A percentile compares a stretch with the other conserved stretches of the same genome.
These are phyloP conservation scores for Helminthosporium solani DNA, from an alignment of 2,329 filamentous ascomycete genomes.

Conservation along the genomic window DNA sequence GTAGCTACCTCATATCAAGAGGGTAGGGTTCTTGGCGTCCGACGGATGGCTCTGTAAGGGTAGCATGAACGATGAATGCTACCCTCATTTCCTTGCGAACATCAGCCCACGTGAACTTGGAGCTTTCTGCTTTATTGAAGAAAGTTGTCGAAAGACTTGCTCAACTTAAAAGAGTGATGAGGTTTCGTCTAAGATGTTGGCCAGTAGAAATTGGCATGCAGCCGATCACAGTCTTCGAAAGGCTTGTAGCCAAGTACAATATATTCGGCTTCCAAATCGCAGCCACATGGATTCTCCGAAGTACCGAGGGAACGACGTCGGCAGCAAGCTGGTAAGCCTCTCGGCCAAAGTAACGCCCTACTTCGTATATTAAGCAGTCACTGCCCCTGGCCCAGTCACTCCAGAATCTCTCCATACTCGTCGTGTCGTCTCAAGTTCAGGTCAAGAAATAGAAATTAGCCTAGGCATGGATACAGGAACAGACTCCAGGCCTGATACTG, in stretches of 20 bases:
- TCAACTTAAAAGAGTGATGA: conserved; percentile 29
- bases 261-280: conserved; percentile 46
- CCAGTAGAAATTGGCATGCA: conserved; percentile 54
- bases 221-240: conserved; percentile 35
- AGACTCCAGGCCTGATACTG: no score
- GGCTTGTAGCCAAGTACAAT: conserved; percentile 55
- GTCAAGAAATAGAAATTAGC: conserved; percentile 35
- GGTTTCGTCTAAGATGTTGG: conserved; percentile 48
- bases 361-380: conserved; percentile 44
- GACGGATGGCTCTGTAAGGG: conserved; percentile 10
- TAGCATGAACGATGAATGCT: conserved; percentile 22
- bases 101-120: conserved; percentile 43
- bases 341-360: conserved; percentile 50
- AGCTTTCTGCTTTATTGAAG: conserved; percentile 38
- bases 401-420: conserved; percentile 29
- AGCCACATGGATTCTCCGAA: conserved; percentile 41
- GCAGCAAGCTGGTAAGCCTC: conserved; percentile 43
- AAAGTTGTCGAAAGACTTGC: conserved; percentile 36
- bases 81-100: conserved; percentile 36
- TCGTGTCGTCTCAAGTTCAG: conserved; percentile 20
- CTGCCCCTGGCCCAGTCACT: conserved; percentile 28
- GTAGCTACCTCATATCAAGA: conserved; percentile 18
- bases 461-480: conserved; percentile 36
- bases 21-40: conserved; percentile 14
- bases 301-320: conserved; percentile 44